Evolutionary conservation across 305 asterid species (phyloP), one percentile per base, ranked within the genome.

Genomic region (Plantago coronopus): DNA sequence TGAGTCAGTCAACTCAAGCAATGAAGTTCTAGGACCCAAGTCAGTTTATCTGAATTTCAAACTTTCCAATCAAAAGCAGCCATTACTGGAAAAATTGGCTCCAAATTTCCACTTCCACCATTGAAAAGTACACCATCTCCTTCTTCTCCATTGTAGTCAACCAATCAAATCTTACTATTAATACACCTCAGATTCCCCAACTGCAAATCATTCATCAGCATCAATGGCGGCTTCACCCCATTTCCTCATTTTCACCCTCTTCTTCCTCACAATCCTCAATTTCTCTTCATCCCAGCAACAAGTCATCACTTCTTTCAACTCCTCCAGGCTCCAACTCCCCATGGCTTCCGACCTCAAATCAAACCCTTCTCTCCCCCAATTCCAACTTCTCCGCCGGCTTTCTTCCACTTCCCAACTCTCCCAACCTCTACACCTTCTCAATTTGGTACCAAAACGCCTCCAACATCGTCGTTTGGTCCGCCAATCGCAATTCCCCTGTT

Each of bases 311-410:
- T 64, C 74, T 14, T 89, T 82, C 54, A 63, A 71, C 68, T 19
- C 49, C 51, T 77, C 88, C 47, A n/a, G n/a, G n/a, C n/a, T 66
- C 48, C 72, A n/a, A n/a, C n/a, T 71, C 86, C 18, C 79, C 79
- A 68, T 89, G 96, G 96, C 78, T 51, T 17, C 89, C 95, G 18
- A 48, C 65, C 55, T 83, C 79, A 45, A 79, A 79, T 71, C 86
- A 66, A 57, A 72, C 66, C 55, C 87, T 89, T 48, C 58, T 89
- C 23, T 84, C 95, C 25, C 73, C 78, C 19, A 65, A 76, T 67
- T 69, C 82, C 76, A 61, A 72, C 59, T 89, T 89, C 49, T 94
- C 96, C 54, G 95, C 96, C 45, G 94, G 96, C 2, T 86, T 86
- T 69, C 78, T 63, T 54, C 73, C 77, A 23, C 34, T 61, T n/a